These are phyloP conservation scores for Elsinoe necatrix DNA, from an alignment of 2,329 filamentous ascomycete species.

Conservation along the genomic window DNA sequence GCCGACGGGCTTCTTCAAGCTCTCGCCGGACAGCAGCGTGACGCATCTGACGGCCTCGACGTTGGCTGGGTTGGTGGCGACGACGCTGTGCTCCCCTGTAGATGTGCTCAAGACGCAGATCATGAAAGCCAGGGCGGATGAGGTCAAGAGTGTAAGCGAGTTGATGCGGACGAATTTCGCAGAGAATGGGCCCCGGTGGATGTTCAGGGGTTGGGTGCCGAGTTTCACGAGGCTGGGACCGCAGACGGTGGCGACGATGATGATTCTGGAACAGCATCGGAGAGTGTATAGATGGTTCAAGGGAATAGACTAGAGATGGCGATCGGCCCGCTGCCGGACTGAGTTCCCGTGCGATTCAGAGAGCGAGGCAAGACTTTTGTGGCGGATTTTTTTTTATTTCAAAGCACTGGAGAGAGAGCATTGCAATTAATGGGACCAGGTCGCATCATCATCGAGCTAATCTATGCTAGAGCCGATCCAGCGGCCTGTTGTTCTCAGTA, in stretches of 20 bases:
- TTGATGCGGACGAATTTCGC: constrained; percentile 60
- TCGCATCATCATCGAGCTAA: background rate
- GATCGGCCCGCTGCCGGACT: no score
- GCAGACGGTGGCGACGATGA: constrained; percentile 78
- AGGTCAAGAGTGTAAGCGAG: constrained; percentile 47
- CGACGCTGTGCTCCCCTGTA: constrained; percentile 74
- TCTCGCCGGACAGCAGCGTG: constrained; percentile 49
- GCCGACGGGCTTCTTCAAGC: constrained; percentile 49
- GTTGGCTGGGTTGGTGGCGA: constrained; percentile 72
- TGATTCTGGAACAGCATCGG: constrained; percentile 82
- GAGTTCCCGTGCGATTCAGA: background rate
- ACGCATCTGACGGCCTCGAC: constrained; percentile 74
- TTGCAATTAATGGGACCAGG: background rate
- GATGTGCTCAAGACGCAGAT: constrained; percentile 85
- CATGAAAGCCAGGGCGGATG: constrained; percentile 58
- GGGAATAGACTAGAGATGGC: constrained; percentile 6
- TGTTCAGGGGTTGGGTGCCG: constrained; percentile 89
- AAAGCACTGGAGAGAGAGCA: background rate
- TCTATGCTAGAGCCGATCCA: background rate
- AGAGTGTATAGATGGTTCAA: constrained; percentile 53
- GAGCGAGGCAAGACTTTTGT: no score
- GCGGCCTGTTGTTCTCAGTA: background rate
- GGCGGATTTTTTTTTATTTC: no score
- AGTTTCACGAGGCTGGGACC: constrained; percentile 59
- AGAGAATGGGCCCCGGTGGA: constrained; percentile 67